Conservation (phyloP, 2,329 filamentous ascomycete species). For the Paraconiothyrium sp. region DNA sequence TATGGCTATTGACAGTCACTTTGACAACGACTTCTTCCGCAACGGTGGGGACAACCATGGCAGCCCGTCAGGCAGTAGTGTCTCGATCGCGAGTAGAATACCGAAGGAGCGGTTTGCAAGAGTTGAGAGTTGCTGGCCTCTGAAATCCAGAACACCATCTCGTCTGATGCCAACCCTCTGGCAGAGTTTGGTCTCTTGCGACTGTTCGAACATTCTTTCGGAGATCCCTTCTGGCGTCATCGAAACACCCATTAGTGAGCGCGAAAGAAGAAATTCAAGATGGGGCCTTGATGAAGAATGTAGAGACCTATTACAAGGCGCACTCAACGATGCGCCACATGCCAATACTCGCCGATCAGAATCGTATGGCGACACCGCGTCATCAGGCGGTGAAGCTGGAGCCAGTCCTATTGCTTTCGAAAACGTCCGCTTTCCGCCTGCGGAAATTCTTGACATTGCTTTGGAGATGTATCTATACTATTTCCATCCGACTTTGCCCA, state of each 20-base stretch:
- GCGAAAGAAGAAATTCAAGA: constrained; percentile 43
- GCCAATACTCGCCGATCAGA: constrained; percentile 32
- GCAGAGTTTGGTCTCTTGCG: constrained; percentile 41
- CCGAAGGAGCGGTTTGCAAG: constrained; percentile 50
- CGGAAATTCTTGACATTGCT: constrained; percentile 64
- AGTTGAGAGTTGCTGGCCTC: constrained; percentile 52
- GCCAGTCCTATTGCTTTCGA: constrained; percentile 35
- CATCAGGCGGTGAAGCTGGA: constrained; percentile 42
- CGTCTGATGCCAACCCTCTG: constrained; percentile 49
- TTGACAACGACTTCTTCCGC: constrained; percentile 40
- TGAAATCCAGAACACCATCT: constrained; percentile 40
- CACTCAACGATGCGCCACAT: constrained; percentile 38
- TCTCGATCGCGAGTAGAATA: constrained; percentile 50
- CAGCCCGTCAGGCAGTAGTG: constrained; percentile 47
- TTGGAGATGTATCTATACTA: constrained; percentile 64
- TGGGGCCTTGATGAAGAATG: constrained; percentile 51
- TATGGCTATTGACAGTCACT: constrained; percentile 42
- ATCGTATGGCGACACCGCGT: constrained; percentile 43
- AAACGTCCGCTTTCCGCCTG: constrained; percentile 55
- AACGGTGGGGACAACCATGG: constrained; percentile 36
- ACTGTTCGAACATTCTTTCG: constrained; percentile 49
- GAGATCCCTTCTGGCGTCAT: constrained; percentile 35
- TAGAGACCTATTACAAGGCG: constrained; percentile 51
- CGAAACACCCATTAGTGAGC: constrained; percentile 38
- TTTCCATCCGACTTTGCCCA: constrained; percentile 63